These are phyloP conservation scores for Saccharum officinarum DNA, from an alignment of 176 grass and related monocot species.

Conservation along the genomic window DNA sequence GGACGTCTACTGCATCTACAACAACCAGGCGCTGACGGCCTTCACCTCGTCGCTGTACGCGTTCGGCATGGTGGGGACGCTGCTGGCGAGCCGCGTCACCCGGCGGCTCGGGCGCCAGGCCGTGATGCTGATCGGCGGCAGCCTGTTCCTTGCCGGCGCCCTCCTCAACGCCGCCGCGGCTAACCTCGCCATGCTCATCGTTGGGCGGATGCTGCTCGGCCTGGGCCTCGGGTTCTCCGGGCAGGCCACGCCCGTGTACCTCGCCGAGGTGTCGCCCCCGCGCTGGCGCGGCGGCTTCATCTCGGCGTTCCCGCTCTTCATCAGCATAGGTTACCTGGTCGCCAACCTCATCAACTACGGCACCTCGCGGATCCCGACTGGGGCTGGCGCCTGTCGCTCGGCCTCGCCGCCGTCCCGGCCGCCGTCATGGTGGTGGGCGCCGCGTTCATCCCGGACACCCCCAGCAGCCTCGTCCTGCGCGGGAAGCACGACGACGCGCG, in stretches of 20 bases:
- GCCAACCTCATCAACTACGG: slow-evolving; percentile 94
- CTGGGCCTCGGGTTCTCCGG: slow-evolving; percentile 75
- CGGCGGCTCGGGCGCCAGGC: slow-evolving; percentile 51
- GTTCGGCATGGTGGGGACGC: slow-evolving; percentile 53
- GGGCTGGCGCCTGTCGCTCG: slow-evolving; percentile 96
- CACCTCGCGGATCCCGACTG: slow-evolving; percentile 57
- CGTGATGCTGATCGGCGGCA: slow-evolving; percentile 44
- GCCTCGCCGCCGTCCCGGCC: slow-evolving; percentile 72
- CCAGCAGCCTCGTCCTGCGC: slow-evolving; percentile 84
- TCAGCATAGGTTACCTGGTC: slow-evolving; percentile 53
- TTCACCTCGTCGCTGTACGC: slow-evolving; percentile 72
- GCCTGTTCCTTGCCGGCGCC: slow-evolving; percentile 61
- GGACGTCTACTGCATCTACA: slow-evolving; percentile 71
- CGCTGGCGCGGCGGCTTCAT: slow-evolving; percentile 75
- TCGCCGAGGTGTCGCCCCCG: slow-evolving; percentile 69
- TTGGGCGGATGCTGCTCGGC: slow-evolving; percentile 62
- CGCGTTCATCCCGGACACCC: slow-evolving; percentile 75
- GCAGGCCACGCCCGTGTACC: slow-evolving; percentile 57
- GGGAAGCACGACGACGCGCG: slow-evolving; percentile 69
- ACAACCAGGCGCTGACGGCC: slow-evolving; percentile 69
- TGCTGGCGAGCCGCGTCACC: slow-evolving; percentile 54
- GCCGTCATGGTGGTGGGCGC: slow-evolving; percentile 59
- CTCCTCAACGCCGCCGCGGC: slow-evolving; percentile 57
- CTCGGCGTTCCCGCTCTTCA: slow-evolving; percentile 68
- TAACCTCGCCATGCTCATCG: slow-evolving; percentile 77